phyloP scores from a whole-genome alignment of 345 rosid species.

The Abelmoschus esculentus region DNA sequence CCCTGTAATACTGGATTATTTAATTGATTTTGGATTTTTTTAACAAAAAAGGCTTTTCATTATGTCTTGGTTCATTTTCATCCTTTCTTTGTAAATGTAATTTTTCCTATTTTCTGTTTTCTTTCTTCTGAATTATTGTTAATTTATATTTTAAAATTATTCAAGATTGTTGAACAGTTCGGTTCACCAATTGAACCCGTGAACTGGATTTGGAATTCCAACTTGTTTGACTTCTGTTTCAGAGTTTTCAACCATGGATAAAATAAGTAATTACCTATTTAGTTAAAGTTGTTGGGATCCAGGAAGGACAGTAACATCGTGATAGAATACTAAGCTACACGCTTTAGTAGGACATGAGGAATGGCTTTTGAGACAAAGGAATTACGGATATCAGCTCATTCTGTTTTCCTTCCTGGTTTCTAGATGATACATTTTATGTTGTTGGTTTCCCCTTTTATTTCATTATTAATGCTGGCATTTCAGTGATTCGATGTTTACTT shows the following conservation, averaged over 20 bases:
- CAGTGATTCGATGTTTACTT: neutral
- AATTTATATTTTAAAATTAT: too few relatives aligned
- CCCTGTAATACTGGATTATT: neutral
- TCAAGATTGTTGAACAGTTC: too few relatives aligned
- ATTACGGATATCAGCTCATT: neutral
- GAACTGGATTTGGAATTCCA: neutral
- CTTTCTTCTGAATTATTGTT: too few relatives aligned
- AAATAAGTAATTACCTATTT: neutral
- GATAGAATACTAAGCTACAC: neutral
- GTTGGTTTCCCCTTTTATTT: neutral
- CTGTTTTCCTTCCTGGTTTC: neutral
- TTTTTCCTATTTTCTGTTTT: too few relatives aligned
- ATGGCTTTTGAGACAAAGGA: conserved; percentile 6
- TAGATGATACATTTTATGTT: neutral
- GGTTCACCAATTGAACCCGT: too few relatives aligned
- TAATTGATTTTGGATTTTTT: too few relatives aligned
- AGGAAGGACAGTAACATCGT: neutral
- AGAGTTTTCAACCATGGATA: neutral
- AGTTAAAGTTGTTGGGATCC: neutral
- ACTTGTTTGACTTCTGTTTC: neutral
- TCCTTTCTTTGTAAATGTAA: too few relatives aligned
- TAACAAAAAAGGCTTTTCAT: too few relatives aligned
- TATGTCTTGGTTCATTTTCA: too few relatives aligned
- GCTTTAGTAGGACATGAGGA: neutral
- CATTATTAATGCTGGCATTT: conserved; percentile 9